Conservation (phyloP, 2,329 filamentous ascomycete species). For the Tolypocladium endophyticum region DNA sequence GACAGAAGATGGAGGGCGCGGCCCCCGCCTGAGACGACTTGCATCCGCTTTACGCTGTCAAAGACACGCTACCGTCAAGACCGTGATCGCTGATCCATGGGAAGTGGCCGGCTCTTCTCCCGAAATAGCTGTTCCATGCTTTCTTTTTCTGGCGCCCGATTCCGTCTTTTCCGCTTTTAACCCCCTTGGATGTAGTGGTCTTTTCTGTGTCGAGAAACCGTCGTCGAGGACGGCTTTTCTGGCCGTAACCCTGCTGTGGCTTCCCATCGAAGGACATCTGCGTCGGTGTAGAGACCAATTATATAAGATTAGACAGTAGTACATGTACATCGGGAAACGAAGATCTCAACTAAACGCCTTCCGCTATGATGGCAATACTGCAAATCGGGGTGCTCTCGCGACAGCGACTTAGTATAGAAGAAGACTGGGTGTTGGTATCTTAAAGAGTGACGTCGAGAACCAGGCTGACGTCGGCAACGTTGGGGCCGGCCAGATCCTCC, state of each 20-base stretch:
- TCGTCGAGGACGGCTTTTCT: conserved; percentile 3
- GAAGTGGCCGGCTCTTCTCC: conserved; percentile 12
- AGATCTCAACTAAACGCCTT: conserved; percentile 42
- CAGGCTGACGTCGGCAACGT: conserved; percentile 91
- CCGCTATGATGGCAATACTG: conserved; percentile 38
- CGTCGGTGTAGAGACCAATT: conserved; percentile 12
- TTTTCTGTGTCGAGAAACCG: conserved; percentile 14
- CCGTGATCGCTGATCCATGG: conserved; percentile 6
- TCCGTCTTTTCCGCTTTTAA: conserved; percentile 12
- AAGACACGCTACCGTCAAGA: background rate
- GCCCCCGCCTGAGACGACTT: background rate
- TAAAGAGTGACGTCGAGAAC: conserved; percentile 84
- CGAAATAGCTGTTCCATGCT: conserved; percentile 11
- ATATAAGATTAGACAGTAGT: conserved; percentile 43
- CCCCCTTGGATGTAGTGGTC: conserved; percentile 19
- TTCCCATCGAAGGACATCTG: conserved; percentile 2
- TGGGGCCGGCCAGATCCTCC: conserved; percentile 81
- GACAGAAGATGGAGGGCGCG: background rate
- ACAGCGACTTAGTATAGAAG: conserved; percentile 18
- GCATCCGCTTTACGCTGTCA: background rate
- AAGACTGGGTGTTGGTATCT: conserved; percentile 23
- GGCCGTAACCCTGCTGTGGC: conserved; percentile 4
- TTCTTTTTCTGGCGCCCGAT: conserved; percentile 10
- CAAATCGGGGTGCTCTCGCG: conserved; percentile 22
- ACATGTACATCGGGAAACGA: conserved; percentile 40